Base-by-base conservation (phyloP, 2,329 filamentous ascomycete genomes). In the Chaetothyriales sp. region DNA sequence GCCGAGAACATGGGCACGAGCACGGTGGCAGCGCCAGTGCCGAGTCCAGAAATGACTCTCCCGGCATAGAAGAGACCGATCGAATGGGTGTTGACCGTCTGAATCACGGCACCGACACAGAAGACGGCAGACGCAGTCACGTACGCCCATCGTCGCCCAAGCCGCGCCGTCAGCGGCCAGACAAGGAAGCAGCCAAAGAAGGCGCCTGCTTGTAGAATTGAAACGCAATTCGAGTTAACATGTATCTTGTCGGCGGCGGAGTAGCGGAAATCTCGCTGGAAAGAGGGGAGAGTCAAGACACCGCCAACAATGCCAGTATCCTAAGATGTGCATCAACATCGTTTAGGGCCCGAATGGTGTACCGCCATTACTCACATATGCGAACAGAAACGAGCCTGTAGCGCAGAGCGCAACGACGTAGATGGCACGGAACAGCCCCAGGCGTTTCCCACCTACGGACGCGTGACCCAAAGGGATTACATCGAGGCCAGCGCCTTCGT, bases 151-250 rank as follows among this genome's bases (percentile, higher is more conserved):
- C 68, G 67, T 15, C 75, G 67, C 10, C 74, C 75, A 46, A 66
- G 65, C 19, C 62, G 61, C 49, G 73, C 69, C 4, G 70, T 73
- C 8, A 76, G 49, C 0, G 72, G 72, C 63, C 71, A 74, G 48
- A 74, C 68, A 25, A 67, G 56, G 49, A 76, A 70, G 53, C 73
- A 74, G 19, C 73, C 73, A 25, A 73, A 68, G 52, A 78, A 73
- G 32, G 73, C 73, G 20, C 73, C 74, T 7, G 73, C 69, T 53
- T 76, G 73, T 49, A 76, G 72, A 18, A 76, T 69, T 2, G 70
- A 69, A 18, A 74, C 70, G 36, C 70, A 68, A 47, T 74, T 70
- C 3, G 71, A 71, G 52, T 69, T 72, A 54, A 70, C 62, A 2
- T 62, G 64, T 1, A 69, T 71, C 49, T 66, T 63, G 44, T 70